Conservation (phyloP, 2,329 filamentous ascomycete genomes). For the Fusarium penzigii region DNA sequence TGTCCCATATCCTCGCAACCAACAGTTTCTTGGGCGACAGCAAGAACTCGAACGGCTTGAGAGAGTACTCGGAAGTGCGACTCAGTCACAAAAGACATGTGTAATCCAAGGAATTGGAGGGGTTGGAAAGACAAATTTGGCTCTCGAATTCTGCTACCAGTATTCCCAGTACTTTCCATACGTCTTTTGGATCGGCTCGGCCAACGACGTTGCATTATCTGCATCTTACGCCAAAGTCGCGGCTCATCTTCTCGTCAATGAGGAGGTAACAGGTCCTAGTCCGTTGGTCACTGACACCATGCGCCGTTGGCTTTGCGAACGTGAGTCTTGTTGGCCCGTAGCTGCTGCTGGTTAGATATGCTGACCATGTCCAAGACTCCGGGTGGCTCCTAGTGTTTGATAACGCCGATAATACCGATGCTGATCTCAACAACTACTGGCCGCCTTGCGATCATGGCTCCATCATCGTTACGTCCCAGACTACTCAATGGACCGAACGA, state of each 20-base stretch:
- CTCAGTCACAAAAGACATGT: not conserved
- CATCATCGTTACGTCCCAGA: not conserved
- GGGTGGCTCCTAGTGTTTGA: not conserved
- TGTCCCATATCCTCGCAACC: not conserved
- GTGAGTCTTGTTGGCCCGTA: too few species aligned
- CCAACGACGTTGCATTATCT: not conserved
- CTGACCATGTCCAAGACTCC: not conserved
- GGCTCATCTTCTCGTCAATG: not conserved
- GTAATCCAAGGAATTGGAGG: not conserved
- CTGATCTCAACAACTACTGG: not conserved
- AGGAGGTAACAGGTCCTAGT: not conserved
- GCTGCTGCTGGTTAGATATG: too few species aligned
- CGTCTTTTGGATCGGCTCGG: not conserved
- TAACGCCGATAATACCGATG: not conserved
- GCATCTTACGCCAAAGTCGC: not conserved
- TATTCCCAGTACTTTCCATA: not conserved
- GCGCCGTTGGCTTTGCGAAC: slow-evolving; percentile 1
- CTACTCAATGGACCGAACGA: not conserved
- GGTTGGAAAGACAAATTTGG: not conserved
- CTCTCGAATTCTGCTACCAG: not conserved
- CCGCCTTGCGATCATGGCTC: not conserved
- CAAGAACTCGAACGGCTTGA: not conserved
- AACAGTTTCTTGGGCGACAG: not conserved
- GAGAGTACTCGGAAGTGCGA: not conserved
- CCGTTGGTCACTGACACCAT: not conserved